These are phyloP conservation scores for Solanum virginianum DNA, from an alignment of 257 asterid genomes.

Conservation along the genomic window DNA sequence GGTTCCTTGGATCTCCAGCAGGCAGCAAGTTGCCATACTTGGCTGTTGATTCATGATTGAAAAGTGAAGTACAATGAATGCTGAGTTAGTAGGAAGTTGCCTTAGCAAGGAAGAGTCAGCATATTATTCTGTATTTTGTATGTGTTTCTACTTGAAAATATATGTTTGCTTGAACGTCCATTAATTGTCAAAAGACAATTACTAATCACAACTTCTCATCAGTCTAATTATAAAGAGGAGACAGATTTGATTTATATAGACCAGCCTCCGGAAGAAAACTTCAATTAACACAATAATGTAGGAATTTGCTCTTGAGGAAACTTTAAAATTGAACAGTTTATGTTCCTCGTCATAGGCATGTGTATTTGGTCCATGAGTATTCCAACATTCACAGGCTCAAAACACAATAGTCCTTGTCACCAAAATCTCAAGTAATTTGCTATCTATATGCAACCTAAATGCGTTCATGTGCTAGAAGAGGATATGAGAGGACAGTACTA, in stretches of 20 bases:
- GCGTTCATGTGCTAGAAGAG: background rate
- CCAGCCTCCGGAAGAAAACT: background rate
- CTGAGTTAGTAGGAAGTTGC: background rate
- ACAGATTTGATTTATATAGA: background rate
- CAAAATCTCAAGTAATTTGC: background rate
- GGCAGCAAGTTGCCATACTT: background rate
- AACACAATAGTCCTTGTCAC: background rate
- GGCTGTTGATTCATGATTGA: background rate
- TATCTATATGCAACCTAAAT: background rate
- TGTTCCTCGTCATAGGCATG: background rate
- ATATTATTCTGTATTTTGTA: background rate
- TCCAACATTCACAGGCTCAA: background rate
- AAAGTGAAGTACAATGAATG: background rate
- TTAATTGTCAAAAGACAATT: background rate
- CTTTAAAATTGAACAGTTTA: background rate
- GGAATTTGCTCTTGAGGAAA: background rate
- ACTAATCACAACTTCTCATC: background rate
- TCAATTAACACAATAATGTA: background rate
- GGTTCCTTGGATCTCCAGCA: background rate
- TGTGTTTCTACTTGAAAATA: background rate
- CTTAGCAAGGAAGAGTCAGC: background rate
- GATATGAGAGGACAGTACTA: background rate
- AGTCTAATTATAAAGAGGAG: background rate
- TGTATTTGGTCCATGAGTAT: background rate
- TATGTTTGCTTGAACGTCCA: background rate